Base-by-base conservation (phyloP, 2,329 filamentous ascomycete species). In the Colletotrichum plurivorum region DNA sequence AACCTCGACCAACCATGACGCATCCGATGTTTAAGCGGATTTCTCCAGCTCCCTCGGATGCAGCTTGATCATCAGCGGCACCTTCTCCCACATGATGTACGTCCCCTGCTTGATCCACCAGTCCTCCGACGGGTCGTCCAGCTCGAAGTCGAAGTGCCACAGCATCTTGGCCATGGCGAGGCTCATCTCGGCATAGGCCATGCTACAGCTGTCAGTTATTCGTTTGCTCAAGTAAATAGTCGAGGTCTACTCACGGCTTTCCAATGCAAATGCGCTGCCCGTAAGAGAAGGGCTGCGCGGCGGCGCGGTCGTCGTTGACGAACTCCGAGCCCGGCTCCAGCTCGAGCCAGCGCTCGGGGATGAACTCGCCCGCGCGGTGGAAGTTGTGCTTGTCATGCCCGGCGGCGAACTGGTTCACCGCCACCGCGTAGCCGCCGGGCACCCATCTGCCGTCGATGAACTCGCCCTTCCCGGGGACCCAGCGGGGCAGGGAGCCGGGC, bases 221-320 rank as follows among this genome's bases (percentile, higher is more conserved):
- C 43, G 22, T 22, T 31, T 13, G 49, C 8, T 1, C 6, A 13
- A 31, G 36, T 22, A 25, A 45, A 22, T 4, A 15, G 5, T 52
- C 22, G 76, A 13, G 10, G 22, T 4, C 4, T 1, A 12, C 83
- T 75, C 76, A 84, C 83, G 86, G 85, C 67, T 78, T 78, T 1
- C 85, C 85, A 36, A 87, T 77, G 67, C 85, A 87, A 52, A 85
- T 84, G 0, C 85, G 76, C 5, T 85, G 81, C 0, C 85, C 84
- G 3, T 83, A 55, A 6, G 81, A 80, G 69, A 88, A 87, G 0
- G 85, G 82, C 73, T 86, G 82, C 55, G 84, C 49, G 0, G 59
- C 20, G 0, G 49, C 59, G 4, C n/a, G 18, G 13, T 54, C 48
- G 4, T 62, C 59, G 39, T 53, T 46, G 39, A 22, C 22, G 15